These are phyloP conservation scores for Avena eriantha DNA, from an alignment of 176 grass and related monocot genomes.

Conservation along the genomic window DNA sequence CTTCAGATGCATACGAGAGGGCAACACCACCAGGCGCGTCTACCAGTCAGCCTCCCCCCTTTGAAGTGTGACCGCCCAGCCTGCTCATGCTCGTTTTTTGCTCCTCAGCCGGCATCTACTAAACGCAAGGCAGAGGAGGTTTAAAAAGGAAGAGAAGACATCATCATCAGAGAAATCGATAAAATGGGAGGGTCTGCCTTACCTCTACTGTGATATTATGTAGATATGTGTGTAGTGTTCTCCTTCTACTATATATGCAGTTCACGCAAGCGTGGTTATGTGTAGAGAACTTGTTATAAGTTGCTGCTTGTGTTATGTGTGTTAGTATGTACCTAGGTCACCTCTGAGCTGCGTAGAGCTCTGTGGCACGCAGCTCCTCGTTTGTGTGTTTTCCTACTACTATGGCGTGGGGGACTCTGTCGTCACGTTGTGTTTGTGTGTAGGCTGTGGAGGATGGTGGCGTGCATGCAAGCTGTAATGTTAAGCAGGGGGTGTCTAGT, in stretches of 20 bases:
- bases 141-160: constrained; percentile 10
- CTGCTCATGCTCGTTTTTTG: constrained; percentile 46
- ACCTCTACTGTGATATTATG: constrained; percentile 41
- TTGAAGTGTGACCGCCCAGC: constrained; percentile 64
- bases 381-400: constrained; percentile 12
- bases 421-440: background rate
- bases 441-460: background rate
- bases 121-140: constrained; percentile 16
- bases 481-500: background rate
- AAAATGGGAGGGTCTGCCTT: background rate
- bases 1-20: constrained; percentile 76
- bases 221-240: constrained; percentile 35
- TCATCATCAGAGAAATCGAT: constrained; percentile 23
- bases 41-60: constrained; percentile 54
- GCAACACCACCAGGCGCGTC: constrained; percentile 45
- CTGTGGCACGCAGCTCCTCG: background rate
- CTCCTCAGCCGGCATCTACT: constrained; percentile 45
- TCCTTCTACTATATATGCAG: constrained; percentile 15
- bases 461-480: background rate
- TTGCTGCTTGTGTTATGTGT: constrained; percentile 22
- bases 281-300: constrained; percentile 18
- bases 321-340: constrained; percentile 17
- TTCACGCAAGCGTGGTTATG: background rate
- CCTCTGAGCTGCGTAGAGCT: constrained; percentile 10
- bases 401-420: background rate